These are phyloP conservation scores for Barnettozyma botsteinii DNA, from an alignment of 805 yeast genomes.

Conservation along the genomic window DNA sequence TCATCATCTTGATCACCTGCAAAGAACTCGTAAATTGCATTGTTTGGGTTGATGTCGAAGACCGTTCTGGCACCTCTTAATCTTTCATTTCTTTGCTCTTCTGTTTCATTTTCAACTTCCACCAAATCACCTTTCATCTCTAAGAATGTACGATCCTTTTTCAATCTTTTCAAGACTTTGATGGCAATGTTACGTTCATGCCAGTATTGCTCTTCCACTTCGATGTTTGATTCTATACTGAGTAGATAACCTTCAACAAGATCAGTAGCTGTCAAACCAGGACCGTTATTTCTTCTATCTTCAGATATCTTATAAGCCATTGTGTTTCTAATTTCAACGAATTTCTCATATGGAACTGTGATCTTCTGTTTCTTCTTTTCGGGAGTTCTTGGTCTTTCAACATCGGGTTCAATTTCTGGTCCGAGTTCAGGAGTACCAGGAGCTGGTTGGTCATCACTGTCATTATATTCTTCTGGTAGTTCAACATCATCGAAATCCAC, in stretches of 20 bases:
- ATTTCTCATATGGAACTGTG: slow-evolving; percentile 78
- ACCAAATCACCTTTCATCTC: slow-evolving; percentile 41
- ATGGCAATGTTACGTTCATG: slow-evolving; percentile 63
- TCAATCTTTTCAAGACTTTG: slow-evolving; percentile 79
- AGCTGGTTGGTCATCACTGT: slow-evolving; percentile 11
- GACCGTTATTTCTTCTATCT: slow-evolving; percentile 43
- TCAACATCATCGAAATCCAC: slow-evolving; percentile 93
- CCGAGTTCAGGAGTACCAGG: slow-evolving; percentile 12
- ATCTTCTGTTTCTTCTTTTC: slow-evolving; percentile 32
- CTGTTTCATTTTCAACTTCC: slow-evolving; percentile 21
- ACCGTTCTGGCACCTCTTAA: slow-evolving; percentile 26
- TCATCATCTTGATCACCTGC: slow-evolving; percentile 16
- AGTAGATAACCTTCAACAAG: slow-evolving; percentile 78
- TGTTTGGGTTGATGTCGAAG: slow-evolving; percentile 63
- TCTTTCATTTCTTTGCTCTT: slow-evolving; percentile 22
- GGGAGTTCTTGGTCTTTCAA: slow-evolving; percentile 1
- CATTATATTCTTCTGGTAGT: slow-evolving; percentile 42
- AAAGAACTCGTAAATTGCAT: slow-evolving; percentile 59
- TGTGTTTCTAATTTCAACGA: slow-evolving; percentile 75
- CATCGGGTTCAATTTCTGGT: neutral
- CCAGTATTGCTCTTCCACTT: slow-evolving; percentile 64
- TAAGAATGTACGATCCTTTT: slow-evolving; percentile 80
- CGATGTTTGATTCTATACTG: slow-evolving; percentile 64
- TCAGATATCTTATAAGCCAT: slow-evolving; percentile 63
- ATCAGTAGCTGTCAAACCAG: slow-evolving; percentile 62